Evolutionary conservation across 176 grass and related monocot genomes (phyloP), one percentile per base, ranked within the genome.

Genomic region (Aegilops umbellulata): DNA sequence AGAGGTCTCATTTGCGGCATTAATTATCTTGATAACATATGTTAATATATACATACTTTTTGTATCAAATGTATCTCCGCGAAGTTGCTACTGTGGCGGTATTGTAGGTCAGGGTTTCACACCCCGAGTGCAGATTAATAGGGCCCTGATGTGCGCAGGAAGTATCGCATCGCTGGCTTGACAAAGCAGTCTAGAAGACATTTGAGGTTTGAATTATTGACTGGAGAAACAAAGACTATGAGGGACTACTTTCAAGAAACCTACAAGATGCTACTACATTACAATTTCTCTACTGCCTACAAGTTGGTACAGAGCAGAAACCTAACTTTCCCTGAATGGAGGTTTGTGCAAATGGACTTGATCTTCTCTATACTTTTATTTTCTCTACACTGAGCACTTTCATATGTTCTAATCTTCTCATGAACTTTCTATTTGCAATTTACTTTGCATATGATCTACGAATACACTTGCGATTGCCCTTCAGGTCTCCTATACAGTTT

Each of bases 321-420:
- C 79, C 81, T 1, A 95, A 73, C 31, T 98, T 94, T 78, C 77
- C 95, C 3, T 88, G 86, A 11, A 94, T 98, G 89, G 93, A 95
- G 88, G 93, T 94, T 83, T 30, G 24, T 58, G 29, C 61, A 16
- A 44, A 55, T 81, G 10, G 25, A 82, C 41, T 80, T 71, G 19
- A 87, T 65, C 20, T 87, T 35, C 11, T 44, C 3, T 13, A 44
- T 44, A 44, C 11, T 12, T 44, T 4, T 3, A 13, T 44, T 44
- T 3, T 0, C 42, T 13, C 0, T 44, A 44, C 11, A 44, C 10
- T 0, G 10, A 44, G 3, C 42, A 44, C 42, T 13, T 44, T 44
- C 10, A 12, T 44, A 44, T 44, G 42, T 44, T 1, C 0, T 44
- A 3, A 13, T 4, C 42, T 44, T 44, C 11, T 1, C 0, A 7